Percentiles rank a stretch among this genome's conserved stretches.
Evolutionary conservation across 148 eudicot genomes (phyloP).

Genomic region (Nepenthes mirabilis): DNA sequence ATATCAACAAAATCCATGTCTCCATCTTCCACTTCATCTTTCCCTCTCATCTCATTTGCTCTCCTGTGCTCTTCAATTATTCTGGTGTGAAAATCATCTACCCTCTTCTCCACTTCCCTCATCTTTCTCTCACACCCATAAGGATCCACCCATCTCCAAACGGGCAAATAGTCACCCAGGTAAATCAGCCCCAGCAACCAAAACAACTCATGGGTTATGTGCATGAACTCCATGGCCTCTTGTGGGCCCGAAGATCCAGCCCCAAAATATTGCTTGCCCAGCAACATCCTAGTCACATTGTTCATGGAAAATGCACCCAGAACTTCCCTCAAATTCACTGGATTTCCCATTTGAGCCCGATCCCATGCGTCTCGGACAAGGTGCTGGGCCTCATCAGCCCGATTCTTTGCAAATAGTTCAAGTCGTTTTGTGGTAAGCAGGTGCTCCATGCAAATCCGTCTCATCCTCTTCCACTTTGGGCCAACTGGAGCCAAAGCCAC

Average conservation of each 20-base stretch:
- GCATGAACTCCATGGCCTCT: conserved; percentile 88
- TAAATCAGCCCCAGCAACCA: conserved; percentile 79
- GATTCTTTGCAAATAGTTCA: conserved; percentile 47
- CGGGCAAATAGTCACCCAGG: conserved; percentile 82
- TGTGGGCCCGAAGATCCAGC: conserved; percentile 52
- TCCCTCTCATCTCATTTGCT: conserved; percentile 15
- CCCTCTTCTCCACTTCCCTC: conserved; percentile 89
- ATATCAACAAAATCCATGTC: conserved; percentile 90
- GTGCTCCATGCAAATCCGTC: conserved; percentile 92
- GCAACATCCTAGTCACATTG: conserved; percentile 89
- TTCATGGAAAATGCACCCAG: conserved; percentile 93
- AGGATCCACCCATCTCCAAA: conserved; percentile 96
- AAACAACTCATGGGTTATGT: conserved; percentile 86
- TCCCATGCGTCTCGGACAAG: conserved; percentile 56
- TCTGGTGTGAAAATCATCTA: conserved; percentile 72
- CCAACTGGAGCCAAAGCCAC: conserved; percentile 95
- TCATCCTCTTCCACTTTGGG: conserved; percentile 85
- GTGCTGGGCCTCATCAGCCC: conserved; percentile 76
- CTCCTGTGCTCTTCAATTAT: conserved; percentile 69
- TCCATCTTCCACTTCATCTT: conserved; percentile 19
- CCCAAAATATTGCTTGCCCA: conserved; percentile 93
- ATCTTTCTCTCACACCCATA: conserved; percentile 80
- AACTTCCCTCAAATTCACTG: conserved; percentile 65
- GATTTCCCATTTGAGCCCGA: conserved; percentile 22
- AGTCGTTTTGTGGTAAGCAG: conserved; percentile 72